Base-by-base conservation (phyloP, 768 basidiomycete species). In the Phylloporus sp. region DNA sequence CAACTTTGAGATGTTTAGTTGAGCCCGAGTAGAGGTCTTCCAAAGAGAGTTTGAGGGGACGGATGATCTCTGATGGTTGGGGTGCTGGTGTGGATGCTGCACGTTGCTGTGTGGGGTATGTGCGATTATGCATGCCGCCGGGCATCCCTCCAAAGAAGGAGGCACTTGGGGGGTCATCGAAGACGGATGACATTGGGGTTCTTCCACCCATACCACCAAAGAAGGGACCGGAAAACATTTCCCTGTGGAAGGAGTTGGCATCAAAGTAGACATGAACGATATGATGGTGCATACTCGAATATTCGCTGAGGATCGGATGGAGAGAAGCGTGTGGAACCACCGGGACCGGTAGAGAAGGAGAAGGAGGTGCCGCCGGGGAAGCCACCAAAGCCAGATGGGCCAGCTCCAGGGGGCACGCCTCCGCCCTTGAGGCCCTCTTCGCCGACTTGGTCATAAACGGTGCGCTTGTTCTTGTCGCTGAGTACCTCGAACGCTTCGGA, bases 401-500 rank as follows among this genome's bases (percentile, higher is more conserved):
- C 68, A 34, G 76, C 78, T 34, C 78, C 78, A 27, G 76, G 78
- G 48, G 82, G 78, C 24, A 70, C 57, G 1, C 72, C 79, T 28
- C 78, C 78, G 7, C 79, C 79, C 64, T 97, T 97, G 55, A 97
- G 76, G 2, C 95, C 94, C 46, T 96, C 94, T 64, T 96, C 93
- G 28, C 95, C 95, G 45, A 93, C 84, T 56, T 96, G 90, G 66
- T 96, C 94, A 54, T 93, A 97, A 7, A 91, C 62, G 0, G 86
- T 69, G 20, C 90, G 84, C 60, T 91, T 92, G 62, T 90, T 74
- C 65, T 81, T 80, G 68, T 96, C 92, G 41, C 78, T 88, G 46
- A 98, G 81, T 23, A 95, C 93, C 63, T 98, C 95, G 58, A 95
- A 98, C 1, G 92, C 94, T 71, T 97, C 95, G 26, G 89, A 89